phyloP scores from a whole-genome alignment of 345 rosid genomes.

The Syzygium oleosum region DNA sequence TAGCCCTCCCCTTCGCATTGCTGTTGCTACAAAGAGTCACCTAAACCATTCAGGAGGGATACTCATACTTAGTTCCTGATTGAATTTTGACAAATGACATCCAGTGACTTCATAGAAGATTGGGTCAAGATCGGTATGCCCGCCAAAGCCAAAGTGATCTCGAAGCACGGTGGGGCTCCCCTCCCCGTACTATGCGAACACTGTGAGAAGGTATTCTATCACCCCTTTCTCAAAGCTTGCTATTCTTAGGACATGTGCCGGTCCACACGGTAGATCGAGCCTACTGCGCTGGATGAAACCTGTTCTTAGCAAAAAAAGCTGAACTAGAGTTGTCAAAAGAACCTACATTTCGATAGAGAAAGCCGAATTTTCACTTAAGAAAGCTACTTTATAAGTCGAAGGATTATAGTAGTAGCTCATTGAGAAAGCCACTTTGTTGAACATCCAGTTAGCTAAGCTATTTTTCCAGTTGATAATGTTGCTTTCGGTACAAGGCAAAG shows the following conservation, averaged over 20 bases:
- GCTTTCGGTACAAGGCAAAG: not conserved
- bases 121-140: conserved; percentile 81
- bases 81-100: not conserved
- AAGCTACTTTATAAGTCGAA: not conserved
- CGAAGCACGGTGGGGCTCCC: conserved; percentile 23
- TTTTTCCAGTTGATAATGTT: not conserved
- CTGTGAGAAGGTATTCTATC: conserved; percentile 69
- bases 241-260: not conserved
- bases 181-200: conserved; percentile 40
- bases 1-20: not conserved
- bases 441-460: not conserved
- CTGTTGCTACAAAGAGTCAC: not conserved
- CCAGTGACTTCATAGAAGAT: conserved; percentile 94
- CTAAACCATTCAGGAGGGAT: not conserved
- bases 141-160: conserved; percentile 60
- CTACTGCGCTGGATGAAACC: not conserved
- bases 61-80: not conserved
- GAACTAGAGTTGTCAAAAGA: not conserved
- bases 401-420: not conserved
- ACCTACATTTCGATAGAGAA: not conserved
- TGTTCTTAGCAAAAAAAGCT: not conserved
- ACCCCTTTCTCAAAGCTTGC: not conserved
- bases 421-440: not conserved
- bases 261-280: not conserved
- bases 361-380: not conserved